Percentiles rank a stretch among this genome's conserved stretches.
These are phyloP conservation scores for Penicillium sp. DNA, from an alignment of 2,329 filamentous ascomycete genomes.

Conservation along the genomic window DNA sequence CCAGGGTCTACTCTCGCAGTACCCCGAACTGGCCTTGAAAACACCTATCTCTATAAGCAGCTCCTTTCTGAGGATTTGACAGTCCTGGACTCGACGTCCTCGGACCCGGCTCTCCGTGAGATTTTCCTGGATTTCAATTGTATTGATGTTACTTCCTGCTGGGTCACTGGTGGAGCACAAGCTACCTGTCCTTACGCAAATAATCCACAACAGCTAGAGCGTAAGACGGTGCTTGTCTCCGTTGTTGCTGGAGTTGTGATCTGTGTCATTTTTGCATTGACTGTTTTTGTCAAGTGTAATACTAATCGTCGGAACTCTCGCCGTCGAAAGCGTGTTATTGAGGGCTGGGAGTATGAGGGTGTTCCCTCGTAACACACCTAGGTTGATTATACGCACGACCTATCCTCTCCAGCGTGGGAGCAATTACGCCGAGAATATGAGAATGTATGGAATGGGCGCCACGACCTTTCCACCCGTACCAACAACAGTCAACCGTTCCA, in stretches of 20 bases:
- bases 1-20: conserved; percentile 53
- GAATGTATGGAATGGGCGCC: no score
- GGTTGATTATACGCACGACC: background rate
- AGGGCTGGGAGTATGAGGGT: conserved; percentile 68
- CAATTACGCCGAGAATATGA: no score
- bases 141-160: conserved; percentile 58
- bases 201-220: conserved; percentile 44
- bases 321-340: conserved; percentile 51
- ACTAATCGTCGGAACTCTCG: conserved; percentile 58
- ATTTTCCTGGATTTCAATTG: conserved; percentile 65
- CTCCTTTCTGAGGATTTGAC: conserved; percentile 32
- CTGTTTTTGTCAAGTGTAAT: conserved; percentile 65
- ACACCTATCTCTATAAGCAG: conserved; percentile 56
- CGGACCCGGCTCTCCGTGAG: conserved; percentile 30
- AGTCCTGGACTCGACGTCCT: conserved; percentile 26
- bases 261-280: conserved; percentile 60
- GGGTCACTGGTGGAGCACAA: conserved; percentile 59
- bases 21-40: conserved; percentile 64
- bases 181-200: conserved; percentile 59
- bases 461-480: no score
- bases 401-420: no score
- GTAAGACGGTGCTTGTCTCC: conserved; percentile 58
- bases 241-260: conserved; percentile 64
- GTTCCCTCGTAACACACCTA: conserved; percentile 51
- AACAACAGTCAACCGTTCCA: no score